Percentiles rank a stretch among this genome's conserved stretches.
Conservation (phyloP, 2,329 filamentous ascomycete genomes). For the Epichloe aotearoae region DNA sequence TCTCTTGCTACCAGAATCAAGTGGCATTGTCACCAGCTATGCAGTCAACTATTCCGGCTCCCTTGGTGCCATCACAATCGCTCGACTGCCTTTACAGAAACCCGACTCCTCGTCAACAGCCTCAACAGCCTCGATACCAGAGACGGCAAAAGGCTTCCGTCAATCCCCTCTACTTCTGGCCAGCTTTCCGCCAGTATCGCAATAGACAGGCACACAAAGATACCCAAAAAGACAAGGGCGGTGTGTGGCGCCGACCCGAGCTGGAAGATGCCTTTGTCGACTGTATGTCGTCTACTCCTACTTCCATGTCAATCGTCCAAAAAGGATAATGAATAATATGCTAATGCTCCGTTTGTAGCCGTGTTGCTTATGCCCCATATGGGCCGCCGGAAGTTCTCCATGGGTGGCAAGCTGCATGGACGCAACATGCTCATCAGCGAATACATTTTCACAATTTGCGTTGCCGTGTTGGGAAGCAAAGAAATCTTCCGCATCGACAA, state of each 20-base stretch:
- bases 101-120: conserved; percentile 24
- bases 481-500: conserved; percentile 30
- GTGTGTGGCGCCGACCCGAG: conserved; percentile 37
- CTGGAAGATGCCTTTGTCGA: conserved; percentile 56
- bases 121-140: conserved; percentile 22
- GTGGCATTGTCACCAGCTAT: conserved; percentile 30
- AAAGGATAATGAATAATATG: not conserved
- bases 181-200: conserved; percentile 52
- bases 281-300: conserved; percentile 33
- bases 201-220: conserved; percentile 52
- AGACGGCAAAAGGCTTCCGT: conserved; percentile 24
- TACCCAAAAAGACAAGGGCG: conserved; percentile 44
- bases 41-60: conserved; percentile 35
- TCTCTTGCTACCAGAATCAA: conserved; percentile 30
- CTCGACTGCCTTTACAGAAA: conserved; percentile 26
- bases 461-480: conserved; percentile 26
- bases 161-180: conserved; percentile 50
- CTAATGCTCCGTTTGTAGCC: conserved; percentile 24
- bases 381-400: conserved; percentile 53
- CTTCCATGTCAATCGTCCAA: too few relatives aligned
- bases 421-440: conserved; percentile 59
- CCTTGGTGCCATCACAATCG: conserved; percentile 37
- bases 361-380: conserved; percentile 53
- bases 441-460: conserved; percentile 41
- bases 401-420: conserved; percentile 49